These are phyloP conservation scores for Cyamopsis tetragonoloba DNA, from an alignment of 306 rosid genomes.

Conservation along the genomic window DNA sequence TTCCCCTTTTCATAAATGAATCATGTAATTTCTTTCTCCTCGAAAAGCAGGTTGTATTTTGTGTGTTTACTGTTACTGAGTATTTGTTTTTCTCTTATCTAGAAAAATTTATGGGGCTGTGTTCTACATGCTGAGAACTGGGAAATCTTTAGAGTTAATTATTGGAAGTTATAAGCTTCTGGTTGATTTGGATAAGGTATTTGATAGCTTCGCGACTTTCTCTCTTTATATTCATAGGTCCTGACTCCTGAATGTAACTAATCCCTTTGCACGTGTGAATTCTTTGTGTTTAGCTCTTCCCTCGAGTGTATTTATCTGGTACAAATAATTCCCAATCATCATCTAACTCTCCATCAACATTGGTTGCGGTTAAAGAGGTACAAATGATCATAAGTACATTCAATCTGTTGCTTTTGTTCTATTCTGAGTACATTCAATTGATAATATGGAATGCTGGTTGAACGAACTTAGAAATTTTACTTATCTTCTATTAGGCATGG, in stretches of 20 bases:
- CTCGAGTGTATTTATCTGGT: slow-evolving; percentile 44
- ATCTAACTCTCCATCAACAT: slow-evolving; percentile 20
- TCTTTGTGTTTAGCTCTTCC: slow-evolving; percentile 47
- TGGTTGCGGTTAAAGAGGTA: slow-evolving; percentile 71
- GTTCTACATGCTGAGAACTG: slow-evolving; percentile 38
- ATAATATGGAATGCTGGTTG: slow-evolving; percentile 1
- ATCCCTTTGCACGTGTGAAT: background rate
- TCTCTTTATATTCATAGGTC: background rate
- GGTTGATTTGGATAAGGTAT: slow-evolving; percentile 70
- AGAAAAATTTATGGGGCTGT: slow-evolving; percentile 35
- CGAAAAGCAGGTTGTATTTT: background rate
- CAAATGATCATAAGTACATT: background rate
- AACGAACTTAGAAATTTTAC: background rate
- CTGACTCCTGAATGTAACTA: slow-evolving; percentile 12
- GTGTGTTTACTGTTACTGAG: slow-evolving; percentile 5
- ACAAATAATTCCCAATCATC: slow-evolving; percentile 29
- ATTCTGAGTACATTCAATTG: background rate
- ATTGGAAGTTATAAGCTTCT: slow-evolving; percentile 44
- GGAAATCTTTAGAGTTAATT: slow-evolving; percentile 36
- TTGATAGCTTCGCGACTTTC: background rate
- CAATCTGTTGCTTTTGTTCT: background rate
- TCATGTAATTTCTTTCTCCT: background rate
- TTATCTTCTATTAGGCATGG: slow-evolving; percentile 56
- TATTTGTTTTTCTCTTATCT: background rate
- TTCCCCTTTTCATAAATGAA: background rate